Base-by-base conservation (phyloP, 179 eudicot genomes). In the Silene noctiflora region DNA sequence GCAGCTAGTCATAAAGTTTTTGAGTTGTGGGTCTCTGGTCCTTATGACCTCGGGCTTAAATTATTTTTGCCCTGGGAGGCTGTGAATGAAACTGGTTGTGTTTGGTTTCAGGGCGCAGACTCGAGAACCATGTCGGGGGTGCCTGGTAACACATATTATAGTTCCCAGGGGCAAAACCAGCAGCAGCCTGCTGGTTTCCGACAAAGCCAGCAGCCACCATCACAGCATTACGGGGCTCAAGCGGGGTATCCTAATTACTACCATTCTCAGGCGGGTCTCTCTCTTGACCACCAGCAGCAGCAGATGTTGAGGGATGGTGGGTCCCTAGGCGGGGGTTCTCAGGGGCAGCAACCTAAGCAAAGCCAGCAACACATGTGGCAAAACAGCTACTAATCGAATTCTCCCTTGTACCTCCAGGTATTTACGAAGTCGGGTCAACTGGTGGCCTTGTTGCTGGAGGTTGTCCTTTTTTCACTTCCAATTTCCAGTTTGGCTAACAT, bases 101-200 rank as follows among this genome's bases (percentile, higher is more conserved):
- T 68, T 9, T 86, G 85, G 86, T 84, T 83, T 79, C 96, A 92
- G 79, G 93, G 95, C 12, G 88, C 83, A 17, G 96, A 92, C 33
- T 88, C 99, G 0, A 85, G 98, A 80, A 87, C 97, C 66, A 78
- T 89, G 87, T 87, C 97, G 27, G 93, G 91, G 22, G 86, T 89
- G 74, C 97, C 95, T 35, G 88, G 92, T 19, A 91, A 81, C 86
- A 85, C 91, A 71, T 95, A 95, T 86, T 91, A 93, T 87, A 86
- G 85, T 82, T 86, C 87, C 72, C 96, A 87, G 85, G 92, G 93
- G 62, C 97, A 89, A 80, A 87, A 71, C 81, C 97, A 90, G 73
- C 59, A 55, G 20, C 59, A 55, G 20, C 78, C 88, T 0, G 79
- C 86, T 51, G 98, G 94, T 66, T 89, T 79, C 71, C 77, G 92